Base-by-base conservation (phyloP, 1,139 yeast species). In the Meyerozyma athensensis region DNA sequence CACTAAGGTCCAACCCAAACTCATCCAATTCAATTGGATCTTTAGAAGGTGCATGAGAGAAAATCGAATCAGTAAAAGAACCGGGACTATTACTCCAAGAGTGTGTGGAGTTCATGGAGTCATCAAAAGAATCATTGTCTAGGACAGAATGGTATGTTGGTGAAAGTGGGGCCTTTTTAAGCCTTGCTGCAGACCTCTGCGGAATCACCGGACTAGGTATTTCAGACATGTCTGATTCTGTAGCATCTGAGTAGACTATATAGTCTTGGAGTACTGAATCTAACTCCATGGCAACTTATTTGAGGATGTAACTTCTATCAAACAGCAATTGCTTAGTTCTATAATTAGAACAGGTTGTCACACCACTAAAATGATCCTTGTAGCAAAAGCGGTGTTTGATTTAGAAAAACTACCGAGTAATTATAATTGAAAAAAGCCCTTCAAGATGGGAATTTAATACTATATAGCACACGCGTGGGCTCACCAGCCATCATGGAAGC, bases 11-110 rank as follows among this genome's bases (percentile, higher is more conserved):
- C 41, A 51, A 39, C 34, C 47, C 52, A 16, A 40, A 42, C 9
- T 39, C 43, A 18, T 37, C 40, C 7, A 36, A 17, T 7, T 26
- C 35, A 4, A 30, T 33, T 4, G 37, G 30, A 4, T 34, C 31
- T 5, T n/a, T 30, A 37, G 10, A 17, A 19, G 13, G 30, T 17
- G 41, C 41, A n/a, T 40, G 42, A 9, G 58, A 52, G 37, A 55
- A 55, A 7, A 55, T 48, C 19, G 58, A 53, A 5, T 50, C 57
- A 19, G 44, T 51, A 26, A 46, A 46, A 5, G 43, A 19, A 12
- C 48, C 42, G 3, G 45, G 39, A 20, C 36, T 26, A 36, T 46
- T 43, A 24, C 33, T 36, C 10, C 43, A 16, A 5, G 31, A 26
- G 14, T 26, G 31, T 6, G 9, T 7, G 19, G 19, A 18, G 2